Base-by-base conservation (phyloP, 192 early-diverging fungal genomes). In the Backusella australiensis region DNA sequence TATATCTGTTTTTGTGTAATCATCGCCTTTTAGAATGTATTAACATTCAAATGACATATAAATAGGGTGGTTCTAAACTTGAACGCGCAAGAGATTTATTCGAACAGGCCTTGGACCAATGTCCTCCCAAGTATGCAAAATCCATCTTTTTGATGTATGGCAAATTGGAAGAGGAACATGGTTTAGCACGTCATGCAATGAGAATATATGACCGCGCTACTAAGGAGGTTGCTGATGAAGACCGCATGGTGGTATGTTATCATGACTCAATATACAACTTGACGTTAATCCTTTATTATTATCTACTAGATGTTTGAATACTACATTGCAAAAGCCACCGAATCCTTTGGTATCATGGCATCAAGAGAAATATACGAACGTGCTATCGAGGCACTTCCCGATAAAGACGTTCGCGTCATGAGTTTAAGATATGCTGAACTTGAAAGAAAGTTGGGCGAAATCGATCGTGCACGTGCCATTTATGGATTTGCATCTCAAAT, bases 51-150 rank as follows among this genome's bases (percentile, higher is more conserved):
- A 0, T 3, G 32, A 32, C 52, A 38, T 72, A 15, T n/a, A 32
- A 52, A 34, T 72, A 88, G 87, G 93, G 89, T n/a, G 95, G 92
- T 35, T 76, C 88, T 3, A 94, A 96, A 78, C 78, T 98, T 4
- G 98, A 99, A 84, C 90, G 98, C 21, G 83, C 96, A 0, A 89
- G 98, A 75, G 98, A 98, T 80, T 85, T 99, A 67, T 98, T 96
- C 75, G 98, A 99, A 85, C 93, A 97, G 81, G 95, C 98, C 19
- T 69, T 99, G 15, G 92, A 92, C 56, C 90, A 90, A 44, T 93
- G 93, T 46, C 96, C 98, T 1, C 79, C 92, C 0, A 93, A 94
- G 49, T 95, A 94, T 72, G 96, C 96, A 19, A 94, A 93, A 72
- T 84, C 93, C 1, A 76, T 99, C 3, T 98, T 92, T 75, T 83